Conservation (phyloP, 192 early-diverging fungal species). For the Coemansia guatemalensis region DNA sequence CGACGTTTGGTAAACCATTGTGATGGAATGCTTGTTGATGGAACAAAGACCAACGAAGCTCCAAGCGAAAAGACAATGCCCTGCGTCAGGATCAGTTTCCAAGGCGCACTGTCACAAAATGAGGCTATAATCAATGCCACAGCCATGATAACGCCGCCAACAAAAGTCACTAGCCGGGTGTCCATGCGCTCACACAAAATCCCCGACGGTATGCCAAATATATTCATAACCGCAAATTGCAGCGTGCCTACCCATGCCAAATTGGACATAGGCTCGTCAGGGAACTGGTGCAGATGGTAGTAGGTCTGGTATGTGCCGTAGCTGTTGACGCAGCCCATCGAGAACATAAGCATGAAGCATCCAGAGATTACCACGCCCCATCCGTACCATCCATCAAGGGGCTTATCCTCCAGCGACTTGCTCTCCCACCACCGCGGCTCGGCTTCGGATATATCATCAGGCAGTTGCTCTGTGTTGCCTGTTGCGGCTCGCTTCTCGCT, state of each 20-base stretch:
- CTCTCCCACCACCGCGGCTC: conserved; percentile 44
- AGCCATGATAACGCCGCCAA: conserved; percentile 56
- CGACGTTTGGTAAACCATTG: no score
- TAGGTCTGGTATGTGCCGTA: conserved; percentile 57
- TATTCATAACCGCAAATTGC: conserved; percentile 53
- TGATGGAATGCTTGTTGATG: conserved; percentile 55
- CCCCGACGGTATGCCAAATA: conserved; percentile 50
- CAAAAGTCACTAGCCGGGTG: conserved; percentile 49
- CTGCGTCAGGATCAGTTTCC: conserved; percentile 63
- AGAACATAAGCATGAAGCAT: conserved; percentile 54
- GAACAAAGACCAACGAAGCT: conserved; percentile 52
- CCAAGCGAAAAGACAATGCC: conserved; percentile 57
- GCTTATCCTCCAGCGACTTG: conserved; percentile 36
- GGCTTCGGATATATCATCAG: neutral
- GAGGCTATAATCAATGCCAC: conserved; percentile 55
- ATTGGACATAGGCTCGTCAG: conserved; percentile 41
- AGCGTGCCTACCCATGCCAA: conserved; percentile 58
- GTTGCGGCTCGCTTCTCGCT: neutral
- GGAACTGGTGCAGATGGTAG: conserved; percentile 37
- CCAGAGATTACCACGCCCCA: conserved; percentile 57
- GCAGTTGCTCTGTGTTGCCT: neutral
- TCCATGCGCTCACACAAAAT: conserved; percentile 56
- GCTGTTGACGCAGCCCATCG: conserved; percentile 58
- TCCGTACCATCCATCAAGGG: conserved; percentile 41
- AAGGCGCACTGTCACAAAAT: conserved; percentile 55